Conservation (phyloP, 2,329 filamentous ascomycete species). For the Drechmeria coniospora region DNA sequence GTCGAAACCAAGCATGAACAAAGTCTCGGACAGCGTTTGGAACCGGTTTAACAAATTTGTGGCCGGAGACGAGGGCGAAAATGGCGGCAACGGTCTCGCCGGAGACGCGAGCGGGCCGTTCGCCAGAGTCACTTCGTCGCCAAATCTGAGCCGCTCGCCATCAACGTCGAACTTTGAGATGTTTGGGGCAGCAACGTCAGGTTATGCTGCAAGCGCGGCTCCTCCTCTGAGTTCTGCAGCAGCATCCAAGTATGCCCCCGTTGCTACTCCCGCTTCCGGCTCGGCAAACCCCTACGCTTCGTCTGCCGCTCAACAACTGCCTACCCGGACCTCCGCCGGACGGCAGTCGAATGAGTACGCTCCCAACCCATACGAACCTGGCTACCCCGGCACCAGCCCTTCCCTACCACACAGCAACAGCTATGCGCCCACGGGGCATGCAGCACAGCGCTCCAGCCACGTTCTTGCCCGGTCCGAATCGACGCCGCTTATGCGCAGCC, state of each 20-base stretch:
- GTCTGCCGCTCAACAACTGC: constrained; percentile 39
- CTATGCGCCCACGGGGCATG: constrained; percentile 7
- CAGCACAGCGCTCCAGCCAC: constrained; percentile 5
- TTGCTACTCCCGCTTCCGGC: constrained; percentile 6
- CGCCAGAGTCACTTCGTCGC: constrained; percentile 60
- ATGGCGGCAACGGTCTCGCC: constrained; percentile 49
- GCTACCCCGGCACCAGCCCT: constrained; percentile 7
- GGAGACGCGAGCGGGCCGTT: constrained; percentile 63
- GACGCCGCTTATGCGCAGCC: too few relatives aligned
- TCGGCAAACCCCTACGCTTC: constrained; percentile 16
- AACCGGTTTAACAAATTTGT: constrained; percentile 95
- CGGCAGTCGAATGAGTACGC: constrained; percentile 16
- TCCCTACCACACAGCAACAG: constrained; percentile 4
- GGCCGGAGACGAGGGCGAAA: constrained; percentile 76
- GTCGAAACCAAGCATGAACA: constrained; percentile 87
- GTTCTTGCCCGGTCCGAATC: constrained; percentile 14
- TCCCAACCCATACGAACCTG: constrained; percentile 21
- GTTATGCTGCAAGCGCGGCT: constrained; percentile 13
- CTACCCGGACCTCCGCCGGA: constrained; percentile 15
- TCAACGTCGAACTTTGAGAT: constrained; percentile 58
- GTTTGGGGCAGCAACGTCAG: constrained; percentile 41
- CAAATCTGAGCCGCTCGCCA: constrained; percentile 57
- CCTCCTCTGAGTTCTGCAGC: constrained; percentile 19
- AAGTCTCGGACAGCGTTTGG: constrained; percentile 81
- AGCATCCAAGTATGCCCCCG: constrained; percentile 24